Evolutionary conservation across 495 filamentous ascomycete genomes (phyloP).

Genomic region (Peziza echinospora): DNA sequence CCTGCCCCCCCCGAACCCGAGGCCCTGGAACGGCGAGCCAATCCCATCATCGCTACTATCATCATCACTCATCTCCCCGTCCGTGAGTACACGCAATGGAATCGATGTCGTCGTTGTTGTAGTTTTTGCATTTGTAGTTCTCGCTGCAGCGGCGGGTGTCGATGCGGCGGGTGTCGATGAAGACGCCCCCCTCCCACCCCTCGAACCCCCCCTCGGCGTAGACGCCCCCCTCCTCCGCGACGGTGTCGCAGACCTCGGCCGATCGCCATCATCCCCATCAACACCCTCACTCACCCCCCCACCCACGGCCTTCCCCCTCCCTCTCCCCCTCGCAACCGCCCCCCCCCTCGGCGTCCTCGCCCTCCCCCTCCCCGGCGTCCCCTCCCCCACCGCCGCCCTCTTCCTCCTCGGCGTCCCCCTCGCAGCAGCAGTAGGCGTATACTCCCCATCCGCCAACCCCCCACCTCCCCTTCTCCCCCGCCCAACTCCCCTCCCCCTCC

Average conservation of each 20-base stretch:
- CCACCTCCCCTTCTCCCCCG: not conserved
- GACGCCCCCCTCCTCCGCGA: too few species aligned
- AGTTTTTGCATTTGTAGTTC: too few species aligned
- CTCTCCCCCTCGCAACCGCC: not conserved
- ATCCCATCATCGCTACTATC: not conserved
- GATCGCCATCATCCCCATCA: constrained; percentile 3
- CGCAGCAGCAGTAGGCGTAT: not conserved
- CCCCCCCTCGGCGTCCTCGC: not conserved
- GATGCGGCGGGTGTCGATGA: too few species aligned
- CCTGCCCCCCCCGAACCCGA: not conserved
- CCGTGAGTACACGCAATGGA: too few species aligned
- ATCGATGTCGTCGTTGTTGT: too few species aligned
- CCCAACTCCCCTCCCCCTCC: not conserved
- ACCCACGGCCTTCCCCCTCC: not conserved
- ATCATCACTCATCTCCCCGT: too few species aligned
- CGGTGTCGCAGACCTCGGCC: too few species aligned
- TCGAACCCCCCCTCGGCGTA: too few species aligned
- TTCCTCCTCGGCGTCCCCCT: not conserved
- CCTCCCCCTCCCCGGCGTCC: not conserved
- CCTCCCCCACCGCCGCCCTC: not conserved
- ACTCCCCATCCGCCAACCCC: not conserved
- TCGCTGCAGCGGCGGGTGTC: too few species aligned
- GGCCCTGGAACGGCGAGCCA: not conserved
- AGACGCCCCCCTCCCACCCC: too few species aligned
- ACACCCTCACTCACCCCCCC: not conserved